Percentiles rank a stretch among this genome's conserved stretches.
Evolutionary conservation across 306 rosid genomes (phyloP).

Genomic region (Prosopis cineraria): DNA sequence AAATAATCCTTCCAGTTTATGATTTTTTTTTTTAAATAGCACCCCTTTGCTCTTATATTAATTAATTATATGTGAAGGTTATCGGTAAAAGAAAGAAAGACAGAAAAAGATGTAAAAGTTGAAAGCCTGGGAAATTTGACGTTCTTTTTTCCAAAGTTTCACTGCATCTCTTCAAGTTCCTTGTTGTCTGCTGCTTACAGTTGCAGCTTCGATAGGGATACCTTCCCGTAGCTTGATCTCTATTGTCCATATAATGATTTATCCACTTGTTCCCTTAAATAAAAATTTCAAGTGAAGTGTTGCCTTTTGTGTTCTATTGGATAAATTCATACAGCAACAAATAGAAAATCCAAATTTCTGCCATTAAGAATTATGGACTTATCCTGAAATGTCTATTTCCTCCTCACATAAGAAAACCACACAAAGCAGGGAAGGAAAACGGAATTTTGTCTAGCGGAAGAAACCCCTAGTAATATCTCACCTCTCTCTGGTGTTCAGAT

Average conservation of each 20-base stretch:
- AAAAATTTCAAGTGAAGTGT: neutral
- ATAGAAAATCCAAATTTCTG: neutral
- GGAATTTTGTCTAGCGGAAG: neutral
- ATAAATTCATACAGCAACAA: neutral
- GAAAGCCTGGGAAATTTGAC: neutral
- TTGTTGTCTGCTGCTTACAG: constrained; percentile 8
- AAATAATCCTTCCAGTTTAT: constrained; percentile 2
- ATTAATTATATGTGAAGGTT: constrained; percentile 14
- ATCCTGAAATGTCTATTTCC: neutral
- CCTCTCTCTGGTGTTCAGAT: constrained; percentile 77
- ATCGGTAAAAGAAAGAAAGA: no score
- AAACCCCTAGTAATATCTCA: constrained; percentile 8
- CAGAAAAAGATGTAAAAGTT: constrained; percentile 13
- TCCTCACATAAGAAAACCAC: neutral
- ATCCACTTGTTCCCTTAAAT: constrained; percentile 14
- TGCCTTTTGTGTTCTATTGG: neutral
- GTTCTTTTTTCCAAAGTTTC: neutral
- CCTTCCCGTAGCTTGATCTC: neutral
- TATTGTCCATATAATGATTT: neutral
- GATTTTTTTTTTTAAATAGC: no score
- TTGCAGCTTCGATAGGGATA: neutral
- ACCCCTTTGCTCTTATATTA: neutral
- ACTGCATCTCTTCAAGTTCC: constrained; percentile 14
- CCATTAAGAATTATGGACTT: neutral
- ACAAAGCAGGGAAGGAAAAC: neutral